Conservation (phyloP, 2,329 filamentous ascomycete genomes). For the Fusarium verrucosum region DNA sequence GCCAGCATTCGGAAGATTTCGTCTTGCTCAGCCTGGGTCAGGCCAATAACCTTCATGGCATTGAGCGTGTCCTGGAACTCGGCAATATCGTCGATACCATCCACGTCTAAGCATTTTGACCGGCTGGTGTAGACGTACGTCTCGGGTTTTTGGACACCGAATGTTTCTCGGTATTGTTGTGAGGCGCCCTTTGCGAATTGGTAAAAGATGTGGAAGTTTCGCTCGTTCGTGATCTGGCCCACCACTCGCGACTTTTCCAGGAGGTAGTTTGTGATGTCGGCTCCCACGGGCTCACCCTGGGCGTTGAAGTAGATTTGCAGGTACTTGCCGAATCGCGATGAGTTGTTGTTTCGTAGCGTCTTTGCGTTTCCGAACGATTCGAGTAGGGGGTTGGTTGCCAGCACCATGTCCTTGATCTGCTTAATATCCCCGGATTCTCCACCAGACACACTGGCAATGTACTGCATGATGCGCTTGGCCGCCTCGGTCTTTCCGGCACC, state of each 20-base stretch:
- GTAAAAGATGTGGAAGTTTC: conserved; percentile 99
- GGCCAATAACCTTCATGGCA: conserved; percentile 93
- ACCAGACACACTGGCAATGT: conserved; percentile 96
- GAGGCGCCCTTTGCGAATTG: conserved; percentile 96
- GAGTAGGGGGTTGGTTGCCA: conserved; percentile 95
- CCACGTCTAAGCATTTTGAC: conserved; percentile 94
- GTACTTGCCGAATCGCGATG: conserved; percentile 97
- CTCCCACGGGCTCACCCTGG: conserved; percentile 90
- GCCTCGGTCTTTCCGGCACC: conserved; percentile 98
- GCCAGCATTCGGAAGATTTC: conserved; percentile 96
- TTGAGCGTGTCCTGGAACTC: conserved; percentile 92
- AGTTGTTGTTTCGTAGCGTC: conserved; percentile 98
- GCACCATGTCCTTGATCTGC: conserved; percentile 98
- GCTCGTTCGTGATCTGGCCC: conserved; percentile 92
- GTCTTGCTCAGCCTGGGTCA: conserved; percentile 89
- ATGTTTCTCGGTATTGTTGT: conserved; percentile 85
- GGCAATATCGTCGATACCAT: conserved; percentile 88
- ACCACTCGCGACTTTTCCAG: conserved; percentile 96
- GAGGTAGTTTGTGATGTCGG: conserved; percentile 98
- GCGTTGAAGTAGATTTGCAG: conserved; percentile 95
- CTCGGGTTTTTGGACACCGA: conserved; percentile 89
- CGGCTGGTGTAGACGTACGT: conserved; percentile 93
- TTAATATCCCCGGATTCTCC: conserved; percentile 87
- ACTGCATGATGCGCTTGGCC: conserved; percentile 99
- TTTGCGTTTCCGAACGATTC: conserved; percentile 99